A percentile compares a stretch with the other conserved stretches of the same genome.
Conservation (phyloP, 2,329 filamentous ascomycete species). For the Pseudohalonectria lignicola region DNA sequence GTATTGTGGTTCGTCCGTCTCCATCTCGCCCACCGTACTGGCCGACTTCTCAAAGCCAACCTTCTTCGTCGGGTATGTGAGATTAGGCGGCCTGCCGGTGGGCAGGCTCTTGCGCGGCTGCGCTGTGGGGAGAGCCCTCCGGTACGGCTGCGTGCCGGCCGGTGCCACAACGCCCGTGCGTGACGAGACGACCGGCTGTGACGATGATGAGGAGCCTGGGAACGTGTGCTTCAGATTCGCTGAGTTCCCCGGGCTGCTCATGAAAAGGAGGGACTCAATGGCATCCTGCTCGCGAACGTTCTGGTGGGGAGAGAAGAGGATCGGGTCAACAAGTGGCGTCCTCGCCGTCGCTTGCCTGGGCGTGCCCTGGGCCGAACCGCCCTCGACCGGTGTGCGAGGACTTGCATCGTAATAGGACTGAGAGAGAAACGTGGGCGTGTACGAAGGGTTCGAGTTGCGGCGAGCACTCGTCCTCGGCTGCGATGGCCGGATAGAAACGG, state of each 20-base stretch:
- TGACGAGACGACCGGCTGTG: constrained; percentile 23
- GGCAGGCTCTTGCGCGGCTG: constrained; percentile 41
- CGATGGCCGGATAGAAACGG: constrained; percentile 42
- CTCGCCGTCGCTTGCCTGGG: constrained; percentile 16
- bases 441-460: constrained; percentile 37
- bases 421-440: constrained; percentile 38
- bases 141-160: constrained; percentile 12
- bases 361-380: constrained; percentile 27
- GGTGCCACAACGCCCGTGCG: constrained; percentile 8
- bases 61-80: constrained; percentile 28
- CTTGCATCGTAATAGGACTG: constrained; percentile 27
- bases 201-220: constrained; percentile 26
- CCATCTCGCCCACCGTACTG: constrained; percentile 32
- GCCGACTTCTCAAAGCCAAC: constrained; percentile 37
- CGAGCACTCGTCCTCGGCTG: constrained; percentile 28
- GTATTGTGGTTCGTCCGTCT: constrained; percentile 27
- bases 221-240: constrained; percentile 48
- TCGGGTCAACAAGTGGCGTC: constrained; percentile 33
- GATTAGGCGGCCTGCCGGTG: constrained; percentile 24
- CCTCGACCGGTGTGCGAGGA: constrained; percentile 24
- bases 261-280: constrained; percentile 68
- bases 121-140: constrained; percentile 34
- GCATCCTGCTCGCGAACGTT: constrained; percentile 68
- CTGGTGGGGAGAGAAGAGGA: constrained; percentile 58
- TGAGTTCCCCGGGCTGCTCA: constrained; percentile 70